Conservation (phyloP, 108 stramenopile species). For the Nannochloropsis gaditana region DNA sequence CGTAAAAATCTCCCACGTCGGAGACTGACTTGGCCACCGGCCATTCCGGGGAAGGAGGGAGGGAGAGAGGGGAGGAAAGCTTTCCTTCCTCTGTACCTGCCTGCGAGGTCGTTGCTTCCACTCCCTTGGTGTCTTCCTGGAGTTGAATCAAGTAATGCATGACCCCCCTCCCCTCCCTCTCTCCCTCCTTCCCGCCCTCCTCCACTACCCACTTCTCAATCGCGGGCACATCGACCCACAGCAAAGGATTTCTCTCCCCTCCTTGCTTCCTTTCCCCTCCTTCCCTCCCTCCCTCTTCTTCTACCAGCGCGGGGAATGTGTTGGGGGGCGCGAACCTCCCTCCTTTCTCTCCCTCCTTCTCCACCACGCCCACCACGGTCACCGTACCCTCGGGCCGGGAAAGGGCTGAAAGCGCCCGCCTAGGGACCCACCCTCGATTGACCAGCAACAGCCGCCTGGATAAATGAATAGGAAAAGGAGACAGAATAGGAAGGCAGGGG, state of each 20-base stretch:
- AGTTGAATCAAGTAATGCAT: slow-evolving; percentile 21
- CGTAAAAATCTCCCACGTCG: slow-evolving; percentile 32
- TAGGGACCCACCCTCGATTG: slow-evolving; percentile 40
- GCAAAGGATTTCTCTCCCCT: slow-evolving; percentile 15
- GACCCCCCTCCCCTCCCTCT: neutral
- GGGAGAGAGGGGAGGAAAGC: neutral
- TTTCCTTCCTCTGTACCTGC: no score
- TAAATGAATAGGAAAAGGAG: slow-evolving; percentile 4
- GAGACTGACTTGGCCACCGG: slow-evolving; percentile 22
- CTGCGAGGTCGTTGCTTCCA: neutral
- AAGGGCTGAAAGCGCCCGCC: neutral
- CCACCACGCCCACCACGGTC: neutral
- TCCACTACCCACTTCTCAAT: neutral
- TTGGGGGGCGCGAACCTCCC: slow-evolving; percentile 20
- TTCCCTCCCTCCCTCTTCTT: neutral
- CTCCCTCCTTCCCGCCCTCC: neutral
- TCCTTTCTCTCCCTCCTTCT: slow-evolving; percentile 25
- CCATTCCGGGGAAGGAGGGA: neutral
- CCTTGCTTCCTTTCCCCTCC: neutral
- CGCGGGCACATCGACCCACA: slow-evolving; percentile 32
- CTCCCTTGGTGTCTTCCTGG: neutral
- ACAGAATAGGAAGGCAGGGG: no score
- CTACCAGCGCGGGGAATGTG: neutral
- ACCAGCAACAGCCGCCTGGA: slow-evolving; percentile 36
- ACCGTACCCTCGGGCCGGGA: neutral